These are phyloP conservation scores for Microstegium vimineum DNA, from an alignment of 176 grass and related monocot genomes.

Conservation along the genomic window DNA sequence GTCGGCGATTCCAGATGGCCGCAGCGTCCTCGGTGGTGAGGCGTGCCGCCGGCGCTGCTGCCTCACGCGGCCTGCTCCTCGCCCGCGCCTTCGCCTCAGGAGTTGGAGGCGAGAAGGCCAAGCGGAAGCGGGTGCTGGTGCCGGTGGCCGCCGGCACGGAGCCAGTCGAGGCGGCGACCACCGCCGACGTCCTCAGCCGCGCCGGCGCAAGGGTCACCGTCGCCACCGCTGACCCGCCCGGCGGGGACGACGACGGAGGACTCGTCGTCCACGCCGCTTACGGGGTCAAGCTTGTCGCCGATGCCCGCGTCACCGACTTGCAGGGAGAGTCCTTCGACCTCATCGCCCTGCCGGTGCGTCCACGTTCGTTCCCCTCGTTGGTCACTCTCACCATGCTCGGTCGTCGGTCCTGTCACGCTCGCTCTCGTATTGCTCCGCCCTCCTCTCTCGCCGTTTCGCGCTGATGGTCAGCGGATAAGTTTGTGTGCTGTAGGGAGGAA, in stretches of 20 bases:
- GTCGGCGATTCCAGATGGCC: constrained; percentile 3
- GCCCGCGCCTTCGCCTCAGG: constrained; percentile 30
- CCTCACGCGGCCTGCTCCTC: constrained; percentile 4
- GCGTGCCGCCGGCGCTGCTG: background rate
- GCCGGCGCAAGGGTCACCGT: constrained; percentile 59
- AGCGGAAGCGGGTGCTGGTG: constrained; percentile 67
- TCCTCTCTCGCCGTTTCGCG: background rate
- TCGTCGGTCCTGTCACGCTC: background rate
- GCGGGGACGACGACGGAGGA: constrained; percentile 38
- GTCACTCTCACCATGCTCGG: background rate
- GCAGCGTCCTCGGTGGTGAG: constrained; percentile 13
- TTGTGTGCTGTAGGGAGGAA: constrained; percentile 69
- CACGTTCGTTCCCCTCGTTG: background rate
- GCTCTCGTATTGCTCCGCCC: background rate
- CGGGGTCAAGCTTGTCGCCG: constrained; percentile 64
- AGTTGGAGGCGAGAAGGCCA: background rate
- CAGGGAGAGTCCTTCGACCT: constrained; percentile 52
- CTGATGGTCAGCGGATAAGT: background rate
- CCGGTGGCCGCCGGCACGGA: constrained; percentile 71
- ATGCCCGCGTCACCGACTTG: constrained; percentile 44
- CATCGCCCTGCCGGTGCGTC: constrained; percentile 58
- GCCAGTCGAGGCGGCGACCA: constrained; percentile 60
- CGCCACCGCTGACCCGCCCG: constrained; percentile 43
- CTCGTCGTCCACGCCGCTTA: constrained; percentile 57
- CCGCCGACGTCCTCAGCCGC: constrained; percentile 62